Evolutionary conservation across 2,329 filamentous ascomycete genomes (phyloP), one percentile per base, ranked within the genome.

Genomic region (Beauveria sp.): DNA sequence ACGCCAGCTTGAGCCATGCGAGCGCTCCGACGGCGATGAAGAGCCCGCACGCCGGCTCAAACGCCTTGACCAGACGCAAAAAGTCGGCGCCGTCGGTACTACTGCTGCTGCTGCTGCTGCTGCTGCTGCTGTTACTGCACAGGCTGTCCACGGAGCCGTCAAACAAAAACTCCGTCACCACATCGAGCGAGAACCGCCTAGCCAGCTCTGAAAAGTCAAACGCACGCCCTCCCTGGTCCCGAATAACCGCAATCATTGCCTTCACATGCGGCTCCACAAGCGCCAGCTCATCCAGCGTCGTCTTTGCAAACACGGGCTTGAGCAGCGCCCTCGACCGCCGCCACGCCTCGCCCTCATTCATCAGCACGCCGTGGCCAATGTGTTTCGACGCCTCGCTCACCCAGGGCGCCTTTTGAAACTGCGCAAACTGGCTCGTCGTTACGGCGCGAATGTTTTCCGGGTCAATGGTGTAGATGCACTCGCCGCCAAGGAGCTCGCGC

Each of bases 101-200:
- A 18, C 18, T 20, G 3, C 26, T 24, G 10, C 42, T n/a, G 7
- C 18, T 18, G 7, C 2, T 20, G 42, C 7, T 18, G 10, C 26
- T 18, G 48, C 7, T 18, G 8, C 7, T 9, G 26, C 5, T 9
- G 18, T n/a, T 12, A 6, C 34, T 28, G 22, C 31, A n/a, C 6
- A 62, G 20, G 18, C 52, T 57, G 3, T 42, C 46, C 3, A 58
- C 54, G 9, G 60, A 62, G 18, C 40, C 22, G n/a, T 57, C 60
- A 48, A 62, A 62, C 20, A 62, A 16, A 38, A 62, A 57, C 18
- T 62, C 60, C n/a, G 60, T 58, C 40, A 62, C 60, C 16, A 62
- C 48, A 14, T 57, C 60, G n/a, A 62, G 53, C 2, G 54, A 57
- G 34, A 62, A 56, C 4, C 60, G 45, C 24, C 52, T 45, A 5